phyloP scores from a whole-genome alignment of 768 basidiomycete genomes.

The Pisolithus sp. region DNA sequence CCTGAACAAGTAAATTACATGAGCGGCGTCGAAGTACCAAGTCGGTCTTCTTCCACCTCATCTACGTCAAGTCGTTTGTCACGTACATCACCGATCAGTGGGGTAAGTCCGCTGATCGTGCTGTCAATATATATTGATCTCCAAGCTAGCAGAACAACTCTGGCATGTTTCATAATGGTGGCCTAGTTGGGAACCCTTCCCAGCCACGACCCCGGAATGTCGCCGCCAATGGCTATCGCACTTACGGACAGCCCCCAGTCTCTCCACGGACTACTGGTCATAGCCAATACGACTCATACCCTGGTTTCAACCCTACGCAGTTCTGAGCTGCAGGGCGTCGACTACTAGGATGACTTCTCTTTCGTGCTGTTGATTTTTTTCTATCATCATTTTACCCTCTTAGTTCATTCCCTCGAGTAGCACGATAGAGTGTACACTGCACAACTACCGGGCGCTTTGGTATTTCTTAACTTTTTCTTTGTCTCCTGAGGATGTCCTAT shows the following conservation, averaged over 20 bases:
- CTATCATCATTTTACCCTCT: background rate
- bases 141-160: conserved; percentile 15
- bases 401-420: background rate
- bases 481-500: conserved; percentile 9
- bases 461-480: background rate
- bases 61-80: conserved; percentile 29
- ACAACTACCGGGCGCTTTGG: conserved; percentile 1
- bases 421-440: conserved; percentile 1
- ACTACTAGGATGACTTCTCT: background rate
- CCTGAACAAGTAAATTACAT: conserved; percentile 19
- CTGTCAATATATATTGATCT: background rate
- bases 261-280: conserved; percentile 11
- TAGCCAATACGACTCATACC: conserved; percentile 17
- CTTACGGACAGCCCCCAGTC: conserved; percentile 21
- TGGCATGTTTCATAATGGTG: conserved; percentile 15
- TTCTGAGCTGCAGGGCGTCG: conserved; percentile 10
- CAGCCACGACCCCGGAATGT: conserved; percentile 13
- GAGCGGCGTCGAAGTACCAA: conserved; percentile 18
- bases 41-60: conserved; percentile 28
- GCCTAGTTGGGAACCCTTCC: conserved; percentile 10
- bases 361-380: background rate
- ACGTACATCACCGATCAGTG: conserved; percentile 23
- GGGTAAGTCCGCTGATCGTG: conserved; percentile 13
- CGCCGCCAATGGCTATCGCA: conserved; percentile 5
- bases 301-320: conserved; percentile 19